phyloP scores from a whole-genome alignment of 768 basidiomycete species.

The Favolaschia claudopus region DNA sequence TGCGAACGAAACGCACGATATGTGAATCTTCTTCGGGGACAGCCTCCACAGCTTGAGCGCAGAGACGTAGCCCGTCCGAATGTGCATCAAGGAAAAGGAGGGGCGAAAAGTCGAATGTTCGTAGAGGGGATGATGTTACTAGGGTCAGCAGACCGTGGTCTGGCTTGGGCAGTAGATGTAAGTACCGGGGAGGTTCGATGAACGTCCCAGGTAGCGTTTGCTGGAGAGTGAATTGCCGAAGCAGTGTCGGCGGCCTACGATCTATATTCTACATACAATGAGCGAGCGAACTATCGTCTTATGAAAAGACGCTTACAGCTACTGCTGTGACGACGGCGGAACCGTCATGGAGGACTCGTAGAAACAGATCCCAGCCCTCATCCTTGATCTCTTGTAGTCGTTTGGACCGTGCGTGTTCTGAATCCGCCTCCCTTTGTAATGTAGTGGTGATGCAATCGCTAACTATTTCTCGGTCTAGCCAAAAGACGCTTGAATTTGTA shows the following conservation, averaged over 20 bases:
- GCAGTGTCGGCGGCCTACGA: slow-evolving; percentile 82
- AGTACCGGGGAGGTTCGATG: slow-evolving; percentile 54
- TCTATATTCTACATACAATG: slow-evolving; percentile 76
- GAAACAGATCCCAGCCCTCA: slow-evolving; percentile 82
- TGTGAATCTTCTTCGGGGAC: slow-evolving; percentile 55
- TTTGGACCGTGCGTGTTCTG: slow-evolving; percentile 55
- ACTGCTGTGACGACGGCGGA: slow-evolving; percentile 78
- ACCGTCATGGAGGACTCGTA: slow-evolving; percentile 75
- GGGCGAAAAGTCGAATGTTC: slow-evolving; percentile 65
- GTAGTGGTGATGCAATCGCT: slow-evolving; percentile 53
- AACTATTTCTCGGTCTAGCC: slow-evolving; percentile 72
- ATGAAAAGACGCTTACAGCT: slow-evolving; percentile 58
- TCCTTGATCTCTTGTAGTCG: slow-evolving; percentile 69
- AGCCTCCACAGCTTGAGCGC: slow-evolving; percentile 48
- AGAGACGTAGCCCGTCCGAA: slow-evolving; percentile 56
- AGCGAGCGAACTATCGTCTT: not conserved
- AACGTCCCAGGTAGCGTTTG: slow-evolving; percentile 63
- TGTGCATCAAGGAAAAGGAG: slow-evolving; percentile 68
- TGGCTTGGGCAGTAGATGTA: slow-evolving; percentile 61
- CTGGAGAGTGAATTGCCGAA: slow-evolving; percentile 77
- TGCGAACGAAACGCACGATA: slow-evolving; percentile 73
- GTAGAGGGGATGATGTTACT: slow-evolving; percentile 71
- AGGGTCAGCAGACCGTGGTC: slow-evolving; percentile 57
- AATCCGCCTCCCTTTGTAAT: slow-evolving; percentile 42
- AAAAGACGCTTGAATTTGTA: slow-evolving; percentile 62